These are phyloP conservation scores for Leptomonas pyrrhocoris DNA, from an alignment of 208 protist species.

Conservation along the genomic window DNA sequence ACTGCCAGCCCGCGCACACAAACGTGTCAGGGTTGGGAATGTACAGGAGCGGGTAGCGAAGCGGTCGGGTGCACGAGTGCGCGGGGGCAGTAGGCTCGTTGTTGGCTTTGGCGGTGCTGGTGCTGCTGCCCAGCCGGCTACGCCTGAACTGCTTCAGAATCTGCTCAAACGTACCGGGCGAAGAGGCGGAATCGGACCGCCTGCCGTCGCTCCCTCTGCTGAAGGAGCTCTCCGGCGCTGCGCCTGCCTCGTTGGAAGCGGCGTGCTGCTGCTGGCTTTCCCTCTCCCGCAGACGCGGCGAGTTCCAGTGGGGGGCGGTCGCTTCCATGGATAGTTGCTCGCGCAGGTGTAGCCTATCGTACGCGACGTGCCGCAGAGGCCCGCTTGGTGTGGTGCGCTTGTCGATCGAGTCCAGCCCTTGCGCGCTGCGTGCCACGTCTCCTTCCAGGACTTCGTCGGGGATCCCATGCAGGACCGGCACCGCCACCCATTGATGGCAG, in stretches of 20 bases:
- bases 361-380: conserved; percentile 11
- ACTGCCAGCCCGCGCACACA: conserved; percentile 64
- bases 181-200: background rate
- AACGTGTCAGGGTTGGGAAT: conserved; percentile 77
- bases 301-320: conserved; percentile 32
- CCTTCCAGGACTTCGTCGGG: conserved; percentile 42
- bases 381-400: background rate
- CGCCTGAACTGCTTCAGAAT: conserved; percentile 16
- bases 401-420: conserved; percentile 16
- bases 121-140: background rate
- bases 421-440: conserved; percentile 12
- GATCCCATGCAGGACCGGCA: conserved; percentile 39
- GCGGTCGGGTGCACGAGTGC: no score
- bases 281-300: conserved; percentile 28
- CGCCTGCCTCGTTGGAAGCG: background rate
- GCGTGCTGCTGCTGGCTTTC: background rate
- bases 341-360: conserved; percentile 17
- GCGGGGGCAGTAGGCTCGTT: background rate
- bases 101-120: background rate
- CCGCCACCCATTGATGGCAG: conserved; percentile 76
- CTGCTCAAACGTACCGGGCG: conserved; percentile 15
- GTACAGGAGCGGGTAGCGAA: conserved; percentile 33
- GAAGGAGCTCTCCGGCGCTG: background rate
- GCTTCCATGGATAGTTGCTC: conserved; percentile 8
- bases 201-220: background rate